Base-by-base conservation (phyloP, 106 monocot genomes). In the Allium cepa region DNA sequence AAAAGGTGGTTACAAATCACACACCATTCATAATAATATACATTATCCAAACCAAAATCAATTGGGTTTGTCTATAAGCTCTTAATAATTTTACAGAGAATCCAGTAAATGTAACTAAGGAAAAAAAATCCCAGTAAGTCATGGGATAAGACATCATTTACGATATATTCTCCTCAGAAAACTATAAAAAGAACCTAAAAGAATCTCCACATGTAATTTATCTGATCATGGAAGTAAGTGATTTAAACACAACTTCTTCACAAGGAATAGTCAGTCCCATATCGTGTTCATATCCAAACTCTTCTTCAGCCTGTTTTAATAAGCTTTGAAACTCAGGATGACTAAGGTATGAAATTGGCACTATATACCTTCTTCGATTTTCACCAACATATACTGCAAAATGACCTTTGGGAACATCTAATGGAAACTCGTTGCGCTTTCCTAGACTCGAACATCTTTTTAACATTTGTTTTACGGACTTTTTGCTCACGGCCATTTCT, bases 261-360 rank as follows among this genome's bases (percentile, higher is more conserved):
- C 85, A 85, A 11, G 84, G 84, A 46, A 84, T 70, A 52, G 84
- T 84, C 60, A 85, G 77, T 4, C 65, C 85, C 79, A 76, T 85
- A 62, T 78, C 81, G 49, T 85, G 78, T 8, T 76, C 74, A 61
- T 81, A 85, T 26, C 85, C 85, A 53, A 85, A 85, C 81, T 85
- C 85, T 74, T 84, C 84, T 68, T 80, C 84, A 4, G 84, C 84
- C 28, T 63, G 65, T 63, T 58, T 56, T 17, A 85, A 74, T 14
- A 85, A 78, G 48, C 11, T 49, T 62, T 81, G 80, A 69, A 85
- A 85, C 77, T 85, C 81, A 0, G 85, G 81, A 59, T 53, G 63
- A 9, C 71, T 26, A 8, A 85, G 61, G 57, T 47, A 74, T 9
- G 85, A 81, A 26, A 85, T 81, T 56, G 85, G 85, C 28, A 85